phyloP scores from a whole-genome alignment of 2,329 filamentous ascomycete species.

The Apiospora phragmitis region DNA sequence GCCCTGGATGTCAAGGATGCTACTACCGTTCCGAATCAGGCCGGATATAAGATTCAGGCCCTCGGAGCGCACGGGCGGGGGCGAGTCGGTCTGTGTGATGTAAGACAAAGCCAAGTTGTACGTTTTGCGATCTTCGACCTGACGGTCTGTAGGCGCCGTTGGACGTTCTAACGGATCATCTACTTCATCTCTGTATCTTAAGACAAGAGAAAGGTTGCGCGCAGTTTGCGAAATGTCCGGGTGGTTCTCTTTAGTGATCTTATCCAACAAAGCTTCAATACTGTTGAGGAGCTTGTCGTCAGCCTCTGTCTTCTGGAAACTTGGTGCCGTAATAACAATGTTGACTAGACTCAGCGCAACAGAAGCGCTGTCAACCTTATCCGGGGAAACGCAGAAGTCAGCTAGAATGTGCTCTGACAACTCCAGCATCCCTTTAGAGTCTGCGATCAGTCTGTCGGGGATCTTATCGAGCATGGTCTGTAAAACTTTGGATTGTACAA shows the following conservation, averaged over 20 bases:
- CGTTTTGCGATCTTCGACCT: constrained; percentile 61
- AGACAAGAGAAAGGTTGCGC: constrained; percentile 54
- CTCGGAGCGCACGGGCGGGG: constrained; percentile 66
- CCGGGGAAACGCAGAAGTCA: constrained; percentile 40
- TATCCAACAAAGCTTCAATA: constrained; percentile 51
- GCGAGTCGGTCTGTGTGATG: constrained; percentile 60
- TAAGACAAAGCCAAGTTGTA: constrained; percentile 66
- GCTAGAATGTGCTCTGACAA: constrained; percentile 62
- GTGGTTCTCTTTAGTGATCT: constrained; percentile 39
- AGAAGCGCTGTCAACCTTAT: constrained; percentile 49
- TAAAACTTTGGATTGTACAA: constrained; percentile 62
- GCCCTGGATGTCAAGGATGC: constrained; percentile 66
- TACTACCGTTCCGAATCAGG: constrained; percentile 55
- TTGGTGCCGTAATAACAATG: constrained; percentile 57
- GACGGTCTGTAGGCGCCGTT: constrained; percentile 44
- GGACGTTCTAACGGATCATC: constrained; percentile 42
- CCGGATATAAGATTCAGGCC: constrained; percentile 61
- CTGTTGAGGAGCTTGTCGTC: constrained; percentile 35
- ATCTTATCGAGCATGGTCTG: constrained; percentile 65
- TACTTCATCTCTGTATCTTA: constrained; percentile 56
- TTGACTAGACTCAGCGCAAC: constrained; percentile 63
- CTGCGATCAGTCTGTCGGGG: constrained; percentile 62
- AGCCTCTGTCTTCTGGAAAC: constrained; percentile 47
- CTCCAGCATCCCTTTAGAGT: constrained; percentile 64
- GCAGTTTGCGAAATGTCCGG: constrained; percentile 52